These are phyloP conservation scores for Parathielavia appendiculata DNA, from an alignment of 495 filamentous ascomycete genomes.

Conservation along the genomic window DNA sequence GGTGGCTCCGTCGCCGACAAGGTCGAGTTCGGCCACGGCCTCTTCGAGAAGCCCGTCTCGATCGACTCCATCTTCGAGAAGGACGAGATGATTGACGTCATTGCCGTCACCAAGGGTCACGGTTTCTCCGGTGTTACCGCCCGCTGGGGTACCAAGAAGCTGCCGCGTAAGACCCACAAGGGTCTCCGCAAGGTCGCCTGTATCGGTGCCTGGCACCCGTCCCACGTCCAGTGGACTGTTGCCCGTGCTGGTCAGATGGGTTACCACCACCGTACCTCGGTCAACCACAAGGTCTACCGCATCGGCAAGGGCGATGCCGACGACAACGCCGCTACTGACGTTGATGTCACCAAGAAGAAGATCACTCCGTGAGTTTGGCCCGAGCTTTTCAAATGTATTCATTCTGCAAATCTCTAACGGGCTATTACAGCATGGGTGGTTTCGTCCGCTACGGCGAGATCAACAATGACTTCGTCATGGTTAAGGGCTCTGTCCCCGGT, in stretches of 20 bases:
- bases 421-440: slow-evolving; percentile 74
- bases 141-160: slow-evolving; percentile 99
- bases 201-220: slow-evolving; percentile 99
- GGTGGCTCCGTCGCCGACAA: slow-evolving; percentile 91
- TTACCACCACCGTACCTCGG: slow-evolving; percentile 99
- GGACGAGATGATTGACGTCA: slow-evolving; percentile 99
- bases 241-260: slow-evolving; percentile 99
- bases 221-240: slow-evolving; percentile 99
- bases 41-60: slow-evolving; percentile 97
- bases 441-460: slow-evolving; percentile 99
- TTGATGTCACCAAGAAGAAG: slow-evolving; percentile 96
- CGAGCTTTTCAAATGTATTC: background rate
- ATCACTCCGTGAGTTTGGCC: slow-evolving; percentile 87
- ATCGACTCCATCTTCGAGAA: slow-evolving; percentile 96
- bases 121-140: slow-evolving; percentile 95
- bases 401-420: slow-evolving; percentile 17
- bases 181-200: slow-evolving; percentile 99
- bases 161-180: slow-evolving; percentile 99
- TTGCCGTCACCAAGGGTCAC: slow-evolving; percentile 99
- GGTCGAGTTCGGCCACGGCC: slow-evolving; percentile 86
- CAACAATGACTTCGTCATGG: slow-evolving; percentile 98
- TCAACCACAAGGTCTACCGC: slow-evolving; percentile 99
- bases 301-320: slow-evolving; percentile 87
- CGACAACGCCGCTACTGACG: slow-evolving; percentile 88
- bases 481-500: slow-evolving; percentile 97